These are phyloP conservation scores for Sicyos baderoa DNA, from an alignment of 306 rosid genomes.

Conservation along the genomic window DNA sequence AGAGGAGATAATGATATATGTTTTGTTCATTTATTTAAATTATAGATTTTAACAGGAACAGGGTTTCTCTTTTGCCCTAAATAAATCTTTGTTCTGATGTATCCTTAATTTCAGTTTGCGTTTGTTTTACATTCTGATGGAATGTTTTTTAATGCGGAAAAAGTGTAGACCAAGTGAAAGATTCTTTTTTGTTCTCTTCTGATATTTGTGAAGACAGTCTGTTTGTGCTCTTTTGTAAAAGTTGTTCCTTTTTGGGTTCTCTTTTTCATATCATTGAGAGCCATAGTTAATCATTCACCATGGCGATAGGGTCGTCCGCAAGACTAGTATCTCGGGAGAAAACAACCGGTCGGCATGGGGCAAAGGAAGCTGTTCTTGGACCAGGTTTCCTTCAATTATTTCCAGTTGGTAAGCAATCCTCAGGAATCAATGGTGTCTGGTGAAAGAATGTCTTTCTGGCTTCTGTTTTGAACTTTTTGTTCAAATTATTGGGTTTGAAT, in stretches of 20 bases:
- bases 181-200: constrained; percentile 13
- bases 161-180: constrained; percentile 6
- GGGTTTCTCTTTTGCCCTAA: constrained; percentile 3
- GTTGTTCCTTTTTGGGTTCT: constrained; percentile 13
- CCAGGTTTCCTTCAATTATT: constrained; percentile 2
- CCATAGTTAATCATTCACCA: constrained; percentile 15
- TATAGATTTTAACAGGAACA: background rate
- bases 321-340: background rate
- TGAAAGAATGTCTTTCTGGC: background rate
- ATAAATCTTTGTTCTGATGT: constrained; percentile 5
- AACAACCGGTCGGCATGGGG: background rate
- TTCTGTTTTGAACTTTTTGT: background rate
- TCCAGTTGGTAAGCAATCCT: constrained; percentile 14
- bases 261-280: background rate
- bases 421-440: background rate
- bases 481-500: background rate
- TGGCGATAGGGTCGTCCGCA: constrained; percentile 9
- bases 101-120: background rate
- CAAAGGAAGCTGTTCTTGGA: constrained; percentile 14
- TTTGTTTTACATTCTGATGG: constrained; percentile 10
- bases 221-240: constrained; percentile 10
- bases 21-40: background rate
- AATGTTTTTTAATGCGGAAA: constrained; percentile 2
- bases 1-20: background rate
- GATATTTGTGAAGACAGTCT: constrained; percentile 11